Evolutionary conservation across 2,329 filamentous ascomycete genomes (phyloP), one percentile per base, ranked within the genome.

Genomic region (Exophiala alcalophila): DNA sequence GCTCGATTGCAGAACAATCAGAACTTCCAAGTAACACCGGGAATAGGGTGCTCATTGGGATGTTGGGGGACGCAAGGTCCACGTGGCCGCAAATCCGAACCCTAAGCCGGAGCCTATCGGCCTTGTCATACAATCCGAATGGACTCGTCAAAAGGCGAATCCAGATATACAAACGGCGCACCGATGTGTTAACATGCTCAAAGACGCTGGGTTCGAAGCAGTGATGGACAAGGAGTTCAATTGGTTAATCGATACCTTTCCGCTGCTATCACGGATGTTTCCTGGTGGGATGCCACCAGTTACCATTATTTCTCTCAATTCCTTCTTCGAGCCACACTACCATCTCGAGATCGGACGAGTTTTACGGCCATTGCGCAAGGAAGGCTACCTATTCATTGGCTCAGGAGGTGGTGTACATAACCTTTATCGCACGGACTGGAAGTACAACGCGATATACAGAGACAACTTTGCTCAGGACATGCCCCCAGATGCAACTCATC

Each of bases 231-330:
- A 68, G 0, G 67, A 58, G 0, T 84, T 84, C 49, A 77, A 84
- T 57, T 84, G 80, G 81, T 84, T 84, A 57, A 80, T 85, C 65
- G 82, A 85, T 60, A 82, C 78, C 0, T 84, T 80, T 57, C 71
- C 84, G 2, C 75, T 84, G 43, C 66, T 84, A 6, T 80, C 83
- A 56, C 72, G 80, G 42, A 84, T 85, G 81, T 85, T 85, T 50
- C 81, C 81, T 0, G 25, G 20, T 15, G 68, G 66, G 11, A 83
- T 78, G 54, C 81, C 81, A 1, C 81, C 81, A 0, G 83, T 80
- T 0, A 81, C 78, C 2, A 67, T 83, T 36, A 61, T 78, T 41
- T 72, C 66, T 29, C 70, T 73, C 63, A 77, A 78, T 44, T 67
- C 70, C 1, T 64, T 70, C 11, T 78, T 73, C 57, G 73, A 78